A percentile compares a stretch with the other conserved stretches of the same genome.
Conservation (phyloP, 2,329 filamentous ascomycete genomes). For the Lasiodiplodia sp. region DNA sequence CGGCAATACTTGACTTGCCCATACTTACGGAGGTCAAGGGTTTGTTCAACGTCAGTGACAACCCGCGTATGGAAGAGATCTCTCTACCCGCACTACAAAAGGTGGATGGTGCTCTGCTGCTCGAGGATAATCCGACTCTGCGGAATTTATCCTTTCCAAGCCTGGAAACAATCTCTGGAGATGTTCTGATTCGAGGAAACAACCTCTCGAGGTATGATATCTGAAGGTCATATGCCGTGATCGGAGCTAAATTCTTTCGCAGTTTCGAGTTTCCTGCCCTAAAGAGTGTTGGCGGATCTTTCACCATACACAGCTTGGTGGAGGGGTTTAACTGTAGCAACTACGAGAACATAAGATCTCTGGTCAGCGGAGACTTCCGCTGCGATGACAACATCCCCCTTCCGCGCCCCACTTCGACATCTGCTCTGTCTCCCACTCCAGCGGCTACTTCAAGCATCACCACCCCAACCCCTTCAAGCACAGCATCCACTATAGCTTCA, state of each 20-base stretch:
- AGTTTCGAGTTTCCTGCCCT: background rate
- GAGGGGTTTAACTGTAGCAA: background rate
- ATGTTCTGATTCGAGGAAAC: background rate
- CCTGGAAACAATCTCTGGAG: background rate
- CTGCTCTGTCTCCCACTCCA: background rate
- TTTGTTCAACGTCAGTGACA: background rate
- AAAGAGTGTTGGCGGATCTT: background rate
- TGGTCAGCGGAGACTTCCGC: constrained; percentile 1
- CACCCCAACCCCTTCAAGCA: background rate
- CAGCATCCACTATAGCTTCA: background rate
- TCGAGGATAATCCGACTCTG: background rate
- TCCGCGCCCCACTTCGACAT: background rate
- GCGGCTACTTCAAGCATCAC: background rate
- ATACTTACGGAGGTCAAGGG: background rate
- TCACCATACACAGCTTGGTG: background rate
- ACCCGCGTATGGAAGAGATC: background rate
- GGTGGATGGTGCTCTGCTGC: background rate
- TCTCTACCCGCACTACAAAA: background rate
- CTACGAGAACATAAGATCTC: background rate
- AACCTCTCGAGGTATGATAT: background rate
- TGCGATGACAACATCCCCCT: background rate
- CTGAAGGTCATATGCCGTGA: background rate
- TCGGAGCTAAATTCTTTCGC: background rate
- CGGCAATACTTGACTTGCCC: background rate
- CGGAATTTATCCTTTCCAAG: background rate